These are phyloP conservation scores for Gamsiella multidivaricata DNA, from an alignment of 192 early-diverging fungal species.

Conservation along the genomic window DNA sequence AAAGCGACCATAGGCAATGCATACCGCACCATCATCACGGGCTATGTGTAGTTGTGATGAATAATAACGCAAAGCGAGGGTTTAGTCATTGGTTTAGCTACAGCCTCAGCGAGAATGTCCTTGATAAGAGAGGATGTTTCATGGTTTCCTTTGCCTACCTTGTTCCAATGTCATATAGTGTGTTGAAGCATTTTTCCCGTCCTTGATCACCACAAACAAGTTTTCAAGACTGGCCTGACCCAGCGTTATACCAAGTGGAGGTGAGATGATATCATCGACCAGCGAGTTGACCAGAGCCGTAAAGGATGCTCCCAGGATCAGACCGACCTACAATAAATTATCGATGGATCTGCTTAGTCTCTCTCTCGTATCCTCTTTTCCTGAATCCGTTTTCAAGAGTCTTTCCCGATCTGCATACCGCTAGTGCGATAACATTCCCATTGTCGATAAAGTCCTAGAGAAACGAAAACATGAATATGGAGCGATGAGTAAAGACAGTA, in stretches of 20 bases:
- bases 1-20: slow-evolving; percentile 42
- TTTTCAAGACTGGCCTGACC: slow-evolving; percentile 42
- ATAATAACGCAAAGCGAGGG: too few relatives aligned
- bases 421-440: slow-evolving; percentile 42
- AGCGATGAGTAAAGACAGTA: neutral
- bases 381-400: neutral
- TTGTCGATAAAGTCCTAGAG: slow-evolving; percentile 51
- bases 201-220: slow-evolving; percentile 43
- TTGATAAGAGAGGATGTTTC: too few relatives aligned
- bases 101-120: too few relatives aligned
- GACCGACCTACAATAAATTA: slow-evolving; percentile 30
- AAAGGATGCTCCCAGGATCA: slow-evolving; percentile 38
- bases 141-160: slow-evolving; percentile 33
- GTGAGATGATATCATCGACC: slow-evolving; percentile 40
- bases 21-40: slow-evolving; percentile 40
- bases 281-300: slow-evolving; percentile 31
- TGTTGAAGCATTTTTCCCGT: slow-evolving; percentile 20
- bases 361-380: neutral
- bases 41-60: slow-evolving; percentile 16
- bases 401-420: slow-evolving; percentile 34
- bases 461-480: neutral
- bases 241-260: slow-evolving; percentile 32
- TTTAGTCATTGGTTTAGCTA: too few relatives aligned
- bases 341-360: too few relatives aligned
- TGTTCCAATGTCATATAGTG: slow-evolving; percentile 34